Percentiles rank a stretch among this genome's conserved stretches.
These are phyloP conservation scores for Zopfia rhizophila DNA, from an alignment of 2,329 filamentous ascomycete genomes.

Conservation along the genomic window DNA sequence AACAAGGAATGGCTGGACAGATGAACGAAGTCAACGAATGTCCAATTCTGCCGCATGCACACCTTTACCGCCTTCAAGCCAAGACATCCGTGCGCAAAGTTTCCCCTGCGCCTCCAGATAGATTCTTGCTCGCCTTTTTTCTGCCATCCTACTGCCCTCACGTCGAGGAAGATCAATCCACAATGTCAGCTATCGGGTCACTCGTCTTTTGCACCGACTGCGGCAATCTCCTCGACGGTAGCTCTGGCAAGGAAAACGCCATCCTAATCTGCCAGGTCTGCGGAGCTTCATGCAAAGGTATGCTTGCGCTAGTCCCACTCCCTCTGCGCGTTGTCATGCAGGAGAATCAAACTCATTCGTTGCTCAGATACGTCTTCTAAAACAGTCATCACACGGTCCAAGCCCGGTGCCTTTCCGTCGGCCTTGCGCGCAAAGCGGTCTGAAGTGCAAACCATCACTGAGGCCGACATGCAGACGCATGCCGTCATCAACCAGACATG, in stretches of 20 bases:
- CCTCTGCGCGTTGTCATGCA: neutral
- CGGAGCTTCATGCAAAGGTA: slow-evolving; percentile 85
- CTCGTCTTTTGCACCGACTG: slow-evolving; percentile 94
- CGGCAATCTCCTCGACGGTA: slow-evolving; percentile 86
- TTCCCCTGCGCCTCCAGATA: too few species aligned
- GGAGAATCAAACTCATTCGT: slow-evolving; percentile 24
- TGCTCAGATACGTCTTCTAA: slow-evolving; percentile 63
- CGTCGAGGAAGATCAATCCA: slow-evolving; percentile 22
- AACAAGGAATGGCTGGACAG: neutral
- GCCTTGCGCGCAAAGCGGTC: slow-evolving; percentile 86
- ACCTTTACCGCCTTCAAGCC: too few species aligned
- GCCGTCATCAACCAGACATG: slow-evolving; percentile 76
- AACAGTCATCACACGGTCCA: slow-evolving; percentile 83
- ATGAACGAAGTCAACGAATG: too few species aligned
- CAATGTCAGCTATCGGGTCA: slow-evolving; percentile 89
- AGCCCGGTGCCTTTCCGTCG: slow-evolving; percentile 89
- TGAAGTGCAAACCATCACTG: slow-evolving; percentile 83
- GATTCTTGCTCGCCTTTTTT: neutral
- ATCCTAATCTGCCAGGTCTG: slow-evolving; percentile 86
- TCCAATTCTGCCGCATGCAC: too few species aligned
- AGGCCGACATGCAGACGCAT: slow-evolving; percentile 79
- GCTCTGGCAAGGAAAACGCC: slow-evolving; percentile 78
- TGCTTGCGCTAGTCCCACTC: slow-evolving; percentile 12
- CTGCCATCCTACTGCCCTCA: neutral
- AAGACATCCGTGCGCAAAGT: too few species aligned